phyloP scores from a whole-genome alignment of 306 rosid genomes.

The Ochetophila trinervis region DNA sequence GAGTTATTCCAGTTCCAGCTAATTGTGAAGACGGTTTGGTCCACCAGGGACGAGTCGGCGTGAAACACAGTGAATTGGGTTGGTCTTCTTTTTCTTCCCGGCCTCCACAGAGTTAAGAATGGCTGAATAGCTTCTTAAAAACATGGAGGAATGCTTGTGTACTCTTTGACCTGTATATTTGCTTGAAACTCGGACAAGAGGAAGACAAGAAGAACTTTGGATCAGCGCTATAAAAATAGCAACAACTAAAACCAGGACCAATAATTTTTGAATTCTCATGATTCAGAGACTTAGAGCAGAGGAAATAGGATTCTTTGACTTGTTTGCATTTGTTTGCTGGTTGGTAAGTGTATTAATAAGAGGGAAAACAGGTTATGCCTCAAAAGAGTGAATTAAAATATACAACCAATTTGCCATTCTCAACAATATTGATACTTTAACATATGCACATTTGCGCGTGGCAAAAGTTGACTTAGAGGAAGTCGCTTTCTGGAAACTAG shows the following conservation, averaged over 20 bases:
- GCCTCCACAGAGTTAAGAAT: conserved; percentile 32
- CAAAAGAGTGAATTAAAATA: not conserved
- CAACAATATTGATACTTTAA: no score
- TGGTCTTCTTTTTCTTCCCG: conserved; percentile 23
- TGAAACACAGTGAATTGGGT: conserved; percentile 48
- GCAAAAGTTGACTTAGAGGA: conserved; percentile 43
- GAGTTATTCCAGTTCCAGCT: conserved; percentile 6
- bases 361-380: not conserved
- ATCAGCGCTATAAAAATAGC: conserved; percentile 23
- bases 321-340: conserved; percentile 11
- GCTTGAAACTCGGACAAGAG: not conserved
- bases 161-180: conserved; percentile 26
- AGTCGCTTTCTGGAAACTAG: conserved; percentile 20
- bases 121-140: conserved; percentile 30
- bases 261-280: conserved; percentile 39
- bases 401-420: not conserved
- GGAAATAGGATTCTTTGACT: not conserved
- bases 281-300: not conserved
- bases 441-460: conserved; percentile 13
- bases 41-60: conserved; percentile 51
- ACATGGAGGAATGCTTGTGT: conserved; percentile 38
- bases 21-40: conserved; percentile 78
- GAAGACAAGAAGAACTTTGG: conserved; percentile 37
- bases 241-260: conserved; percentile 32
- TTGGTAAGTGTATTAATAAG: conserved; percentile 17